Evolutionary conservation across 495 filamentous ascomycete species (phyloP).

Genomic region (Neurospora sp.): DNA sequence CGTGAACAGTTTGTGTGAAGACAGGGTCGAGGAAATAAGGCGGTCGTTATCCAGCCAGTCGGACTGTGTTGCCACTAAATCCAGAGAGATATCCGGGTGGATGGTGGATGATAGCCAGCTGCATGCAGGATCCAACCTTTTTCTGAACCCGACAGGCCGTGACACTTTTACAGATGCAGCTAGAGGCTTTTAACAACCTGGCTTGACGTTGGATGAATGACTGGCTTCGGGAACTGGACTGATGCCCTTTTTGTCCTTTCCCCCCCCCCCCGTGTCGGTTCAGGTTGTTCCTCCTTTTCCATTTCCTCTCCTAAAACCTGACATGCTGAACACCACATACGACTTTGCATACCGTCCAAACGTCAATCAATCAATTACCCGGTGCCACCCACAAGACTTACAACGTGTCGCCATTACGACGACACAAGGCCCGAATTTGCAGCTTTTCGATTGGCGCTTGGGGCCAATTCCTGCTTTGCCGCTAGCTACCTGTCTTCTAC

Average conservation of each 20-base stretch:
- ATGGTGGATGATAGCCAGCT: neutral
- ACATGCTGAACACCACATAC: neutral
- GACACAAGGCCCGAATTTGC: neutral
- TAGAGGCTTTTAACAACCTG: neutral
- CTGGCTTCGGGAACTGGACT: neutral
- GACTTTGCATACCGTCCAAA: neutral
- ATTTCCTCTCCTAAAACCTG: neutral
- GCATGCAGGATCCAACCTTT: neutral
- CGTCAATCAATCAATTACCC: neutral
- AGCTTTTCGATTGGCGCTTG: neutral
- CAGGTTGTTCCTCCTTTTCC: neutral
- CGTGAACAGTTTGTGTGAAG: neutral
- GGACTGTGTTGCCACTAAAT: neutral
- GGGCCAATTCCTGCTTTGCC: neutral
- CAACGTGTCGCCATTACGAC: neutral
- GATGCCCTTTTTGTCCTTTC: neutral
- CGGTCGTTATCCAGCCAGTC: neutral
- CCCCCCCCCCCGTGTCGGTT: neutral
- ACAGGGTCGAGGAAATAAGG: neutral
- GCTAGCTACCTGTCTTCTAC: neutral
- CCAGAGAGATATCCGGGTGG: neutral
- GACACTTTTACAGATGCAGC: neutral
- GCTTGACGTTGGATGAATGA: neutral
- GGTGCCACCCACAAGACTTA: neutral
- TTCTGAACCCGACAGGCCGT: neutral